Evolutionary conservation across 495 filamentous ascomycete genomes (phyloP), one percentile per base, ranked within the genome.

Genomic region (Neurospora tetrasperma): DNA sequence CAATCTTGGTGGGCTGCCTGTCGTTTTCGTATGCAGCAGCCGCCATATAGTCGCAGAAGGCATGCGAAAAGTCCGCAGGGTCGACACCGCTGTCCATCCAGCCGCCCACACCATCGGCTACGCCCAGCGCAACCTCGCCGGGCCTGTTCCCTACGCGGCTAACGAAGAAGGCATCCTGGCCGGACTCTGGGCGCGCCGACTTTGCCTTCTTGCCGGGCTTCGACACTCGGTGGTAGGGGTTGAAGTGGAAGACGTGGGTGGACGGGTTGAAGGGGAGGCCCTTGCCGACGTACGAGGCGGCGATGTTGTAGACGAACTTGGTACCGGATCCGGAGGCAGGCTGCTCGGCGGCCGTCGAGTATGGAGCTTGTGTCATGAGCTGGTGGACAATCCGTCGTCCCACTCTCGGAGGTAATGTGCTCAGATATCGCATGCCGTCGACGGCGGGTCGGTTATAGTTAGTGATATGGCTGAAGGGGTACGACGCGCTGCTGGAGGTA

Each of bases 141-240:
- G 82, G 88, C 70, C 82, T 86, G 62, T 90, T 89, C 46, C 83
- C 84, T 40, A 97, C 83, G 12, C 87, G 88, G 76, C 91, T 92
- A 44, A 96, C 89, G 82, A 99, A 98, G 81, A 98, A 98, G 42
- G 96, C 92, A 88, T 99, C 96, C 79, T 98, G 94, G 12, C 96
- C 96, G 69, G 91, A 93, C 69, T 90, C 90, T 12, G 91, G 90
- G n/a, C 92, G 86, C 70, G 83, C 83, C 71, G 83, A 83, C 80
- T 85, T 89, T 73, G 81, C 82, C 69, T 79, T 81, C 74, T 80
- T 74, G 27, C 73, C 74, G 14, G 72, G 84, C 73, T 77, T 87
- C 73, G 83, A 88, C 74, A 86, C 89, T 73, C 79, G 84, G 76
- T 86, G 84, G 73, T 87, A 86, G 41, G 90, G 89, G 76, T 92